A percentile compares a stretch with the other conserved stretches of the same genome.
phyloP scores from a whole-genome alignment of 768 basidiomycete genomes.

The Boletus subparvulus region DNA sequence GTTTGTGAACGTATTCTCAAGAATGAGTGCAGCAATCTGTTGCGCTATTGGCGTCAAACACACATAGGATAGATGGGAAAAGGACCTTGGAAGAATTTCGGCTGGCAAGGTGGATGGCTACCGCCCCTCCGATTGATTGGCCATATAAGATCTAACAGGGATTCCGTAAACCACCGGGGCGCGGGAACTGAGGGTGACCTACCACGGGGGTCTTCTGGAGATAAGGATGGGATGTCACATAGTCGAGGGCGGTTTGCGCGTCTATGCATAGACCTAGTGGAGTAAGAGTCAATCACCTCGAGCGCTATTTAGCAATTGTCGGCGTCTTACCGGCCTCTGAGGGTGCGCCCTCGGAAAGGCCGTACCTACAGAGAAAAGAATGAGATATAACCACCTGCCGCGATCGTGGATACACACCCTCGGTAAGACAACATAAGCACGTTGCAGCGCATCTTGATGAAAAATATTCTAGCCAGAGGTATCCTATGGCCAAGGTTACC shows the following conservation, averaged over 20 bases:
- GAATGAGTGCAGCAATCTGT: constrained; percentile 74
- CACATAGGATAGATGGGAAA: background rate
- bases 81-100: constrained; percentile 66
- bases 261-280: constrained; percentile 72
- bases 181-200: constrained; percentile 19
- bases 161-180: background rate
- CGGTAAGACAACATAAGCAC: constrained; percentile 93
- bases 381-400: background rate
- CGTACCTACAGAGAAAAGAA: constrained; percentile 59
- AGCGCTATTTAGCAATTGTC: background rate
- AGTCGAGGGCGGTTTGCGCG: constrained; percentile 81
- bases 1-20: constrained; percentile 94
- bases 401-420: constrained; percentile 52
- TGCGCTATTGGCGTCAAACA: background rate
- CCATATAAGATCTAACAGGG: constrained; percentile 68
- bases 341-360: constrained; percentile 81
- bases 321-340: constrained; percentile 70
- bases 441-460: constrained; percentile 81
- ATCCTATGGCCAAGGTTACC: constrained; percentile 89
- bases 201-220: constrained; percentile 71
- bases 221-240: constrained; percentile 58
- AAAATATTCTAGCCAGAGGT: constrained; percentile 84
- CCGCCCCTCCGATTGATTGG: constrained; percentile 90
- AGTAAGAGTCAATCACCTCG: background rate
- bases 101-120: constrained; percentile 84